A percentile compares a stretch with the other conserved stretches of the same genome.
These are phyloP conservation scores for Nicotiana tabacum DNA, from an alignment of 257 asterid genomes.

Conservation along the genomic window DNA sequence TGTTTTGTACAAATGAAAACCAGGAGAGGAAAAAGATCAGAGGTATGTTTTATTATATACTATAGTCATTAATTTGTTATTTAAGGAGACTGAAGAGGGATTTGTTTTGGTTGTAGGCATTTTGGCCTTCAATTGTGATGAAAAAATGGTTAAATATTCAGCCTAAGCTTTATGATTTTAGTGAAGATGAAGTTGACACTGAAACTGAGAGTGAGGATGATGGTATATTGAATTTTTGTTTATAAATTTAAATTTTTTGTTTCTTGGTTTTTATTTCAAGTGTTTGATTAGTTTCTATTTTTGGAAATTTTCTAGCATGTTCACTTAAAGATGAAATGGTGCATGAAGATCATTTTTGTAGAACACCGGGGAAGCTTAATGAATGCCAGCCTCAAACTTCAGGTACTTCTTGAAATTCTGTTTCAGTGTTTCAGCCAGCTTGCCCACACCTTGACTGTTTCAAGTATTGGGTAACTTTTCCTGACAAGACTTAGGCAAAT, in stretches of 20 bases:
- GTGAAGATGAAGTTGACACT: conserved; percentile 91
- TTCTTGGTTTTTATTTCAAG: background rate
- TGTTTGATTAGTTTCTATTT: background rate
- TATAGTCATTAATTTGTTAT: background rate
- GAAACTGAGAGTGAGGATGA: conserved; percentile 90
- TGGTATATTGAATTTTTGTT: conserved; percentile 29
- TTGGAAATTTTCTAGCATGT: conserved; percentile 32
- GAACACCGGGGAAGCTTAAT: conserved; percentile 32
- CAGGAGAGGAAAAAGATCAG: conserved; percentile 49
- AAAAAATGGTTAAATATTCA: conserved; percentile 88
- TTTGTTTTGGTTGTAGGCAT: conserved; percentile 39
- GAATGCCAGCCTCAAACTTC: conserved; percentile 31
- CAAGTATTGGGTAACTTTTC: background rate
- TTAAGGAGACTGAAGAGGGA: background rate
- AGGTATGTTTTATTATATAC: conserved; percentile 31
- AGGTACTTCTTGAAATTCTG: conserved; percentile 25
- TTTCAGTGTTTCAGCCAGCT: background rate
- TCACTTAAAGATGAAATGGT: conserved; percentile 48
- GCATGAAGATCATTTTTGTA: conserved; percentile 32
- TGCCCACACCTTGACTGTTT: background rate
- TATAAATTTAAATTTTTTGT: background rate
- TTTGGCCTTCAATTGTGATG: conserved; percentile 93
- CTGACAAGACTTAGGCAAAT: background rate
- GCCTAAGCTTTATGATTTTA: conserved; percentile 72
- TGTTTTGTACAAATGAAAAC: conserved; percentile 35